These are phyloP conservation scores for Handroanthus guayacan DNA, from an alignment of 257 asterid genomes.

Conservation along the genomic window DNA sequence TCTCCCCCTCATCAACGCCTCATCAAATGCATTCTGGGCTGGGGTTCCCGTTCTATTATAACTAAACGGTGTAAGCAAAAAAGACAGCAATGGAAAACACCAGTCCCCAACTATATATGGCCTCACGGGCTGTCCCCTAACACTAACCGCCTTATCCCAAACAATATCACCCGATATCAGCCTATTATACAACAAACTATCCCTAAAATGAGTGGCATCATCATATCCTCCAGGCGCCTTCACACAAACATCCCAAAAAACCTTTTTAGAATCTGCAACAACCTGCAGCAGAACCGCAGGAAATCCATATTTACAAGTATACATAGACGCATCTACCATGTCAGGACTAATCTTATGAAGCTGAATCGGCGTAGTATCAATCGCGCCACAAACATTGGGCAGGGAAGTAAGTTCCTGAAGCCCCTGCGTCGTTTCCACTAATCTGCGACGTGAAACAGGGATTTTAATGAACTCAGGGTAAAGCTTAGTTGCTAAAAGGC, in stretches of 20 bases:
- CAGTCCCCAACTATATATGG: constrained; percentile 93
- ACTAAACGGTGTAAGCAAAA: constrained; percentile 81
- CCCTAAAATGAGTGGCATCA: constrained; percentile 91
- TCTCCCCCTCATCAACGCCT: constrained; percentile 81
- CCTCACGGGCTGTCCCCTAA: constrained; percentile 87
- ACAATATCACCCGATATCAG: constrained; percentile 75
- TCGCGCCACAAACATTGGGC: constrained; percentile 91
- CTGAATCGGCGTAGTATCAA: constrained; percentile 80
- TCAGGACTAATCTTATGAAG: constrained; percentile 64
- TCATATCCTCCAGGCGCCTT: constrained; percentile 95
- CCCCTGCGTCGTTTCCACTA: constrained; percentile 85
- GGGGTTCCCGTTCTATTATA: constrained; percentile 75
- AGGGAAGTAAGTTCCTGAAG: constrained; percentile 79
- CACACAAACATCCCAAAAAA: constrained; percentile 98
- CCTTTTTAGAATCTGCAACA: constrained; percentile 89
- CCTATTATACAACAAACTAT: constrained; percentile 81
- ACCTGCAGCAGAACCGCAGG: constrained; percentile 88
- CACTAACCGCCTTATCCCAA: constrained; percentile 83
- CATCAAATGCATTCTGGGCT: constrained; percentile 85
- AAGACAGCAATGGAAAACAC: constrained; percentile 87
- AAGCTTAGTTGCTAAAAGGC: constrained; percentile 92
- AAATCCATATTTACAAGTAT: constrained; percentile 66
- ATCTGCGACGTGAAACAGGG: constrained; percentile 77
- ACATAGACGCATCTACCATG: constrained; percentile 60
- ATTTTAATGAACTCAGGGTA: constrained; percentile 91